These are phyloP conservation scores for Neonectria coccinea DNA, from an alignment of 2,329 filamentous ascomycete species.

Conservation along the genomic window DNA sequence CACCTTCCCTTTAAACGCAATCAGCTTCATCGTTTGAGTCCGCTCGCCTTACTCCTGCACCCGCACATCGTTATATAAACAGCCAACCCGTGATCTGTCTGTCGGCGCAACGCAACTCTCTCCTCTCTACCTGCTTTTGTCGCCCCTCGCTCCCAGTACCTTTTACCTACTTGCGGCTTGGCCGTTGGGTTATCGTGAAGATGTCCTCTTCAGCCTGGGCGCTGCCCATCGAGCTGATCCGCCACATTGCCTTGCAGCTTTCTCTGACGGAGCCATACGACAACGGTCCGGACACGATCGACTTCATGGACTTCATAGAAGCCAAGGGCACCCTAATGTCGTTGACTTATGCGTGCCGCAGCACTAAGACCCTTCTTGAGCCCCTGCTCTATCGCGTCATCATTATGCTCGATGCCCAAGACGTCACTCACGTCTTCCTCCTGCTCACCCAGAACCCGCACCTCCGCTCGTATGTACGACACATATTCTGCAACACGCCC, in stretches of 20 bases:
- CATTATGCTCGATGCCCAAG: conserved; percentile 11
- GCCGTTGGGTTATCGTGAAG: background rate
- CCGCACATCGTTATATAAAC: too few relatives aligned
- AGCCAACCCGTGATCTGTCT: background rate
- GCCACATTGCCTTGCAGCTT: conserved; percentile 3
- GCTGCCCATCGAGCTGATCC: conserved; percentile 13
- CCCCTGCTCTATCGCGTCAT: conserved; percentile 36
- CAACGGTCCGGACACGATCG: background rate
- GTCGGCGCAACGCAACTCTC: too few relatives aligned
- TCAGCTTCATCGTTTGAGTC: background rate
- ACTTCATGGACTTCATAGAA: background rate
- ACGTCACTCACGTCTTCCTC: conserved; percentile 32
- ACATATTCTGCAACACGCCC: conserved; percentile 1
- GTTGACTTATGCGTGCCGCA: conserved; percentile 32
- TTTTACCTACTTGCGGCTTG: background rate
- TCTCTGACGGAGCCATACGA: background rate
- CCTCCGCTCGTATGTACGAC: conserved; percentile 15
- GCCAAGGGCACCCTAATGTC: conserved; percentile 8
- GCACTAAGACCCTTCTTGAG: conserved; percentile 30
- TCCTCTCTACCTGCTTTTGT: too few relatives aligned
- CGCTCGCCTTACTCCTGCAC: too few relatives aligned
- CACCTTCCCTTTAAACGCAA: background rate
- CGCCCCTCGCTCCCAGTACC: background rate
- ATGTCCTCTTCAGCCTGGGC: background rate
- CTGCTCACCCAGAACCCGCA: conserved; percentile 29